A percentile compares a stretch with the other conserved stretches of the same genome.
Conservation (phyloP, 176 grass and related monocot genomes). For the Aegilops bicornis region DNA sequence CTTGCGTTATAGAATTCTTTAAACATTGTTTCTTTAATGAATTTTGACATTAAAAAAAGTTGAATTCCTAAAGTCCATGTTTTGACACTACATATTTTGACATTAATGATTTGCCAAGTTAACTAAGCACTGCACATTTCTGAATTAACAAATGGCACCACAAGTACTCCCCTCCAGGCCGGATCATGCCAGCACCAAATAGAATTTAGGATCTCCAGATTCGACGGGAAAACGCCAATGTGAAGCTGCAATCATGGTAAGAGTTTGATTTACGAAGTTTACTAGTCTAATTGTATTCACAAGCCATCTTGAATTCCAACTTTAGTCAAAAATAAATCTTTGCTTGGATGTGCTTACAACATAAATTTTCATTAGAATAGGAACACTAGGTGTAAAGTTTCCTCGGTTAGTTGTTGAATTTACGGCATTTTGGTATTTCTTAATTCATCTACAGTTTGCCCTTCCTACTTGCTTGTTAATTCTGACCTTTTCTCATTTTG, state of each 20-base stretch:
- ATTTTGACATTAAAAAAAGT: too few relatives aligned
- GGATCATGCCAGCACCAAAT: conserved; percentile 29
- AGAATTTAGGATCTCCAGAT: conserved; percentile 53
- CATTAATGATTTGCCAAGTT: conserved; percentile 56
- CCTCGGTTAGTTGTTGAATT: too few relatives aligned
- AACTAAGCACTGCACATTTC: conserved; percentile 48
- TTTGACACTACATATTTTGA: too few relatives aligned
- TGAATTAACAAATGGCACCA: conserved; percentile 69
- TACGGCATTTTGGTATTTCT: not conserved
- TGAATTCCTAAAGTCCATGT: too few relatives aligned
- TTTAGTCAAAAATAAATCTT: not conserved
- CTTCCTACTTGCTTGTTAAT: not conserved
- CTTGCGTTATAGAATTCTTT: too few relatives aligned
- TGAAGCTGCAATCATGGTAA: conserved; percentile 96
- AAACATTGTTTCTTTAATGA: too few relatives aligned
- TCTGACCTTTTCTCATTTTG: not conserved
- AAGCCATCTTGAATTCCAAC: not conserved
- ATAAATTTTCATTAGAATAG: too few relatives aligned
- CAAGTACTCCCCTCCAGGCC: conserved; percentile 45
- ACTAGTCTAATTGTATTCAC: not conserved
- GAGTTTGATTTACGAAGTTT: not conserved
- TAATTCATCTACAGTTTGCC: conserved; percentile 3
- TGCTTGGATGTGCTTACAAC: not conserved
- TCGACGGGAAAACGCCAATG: conserved; percentile 58
- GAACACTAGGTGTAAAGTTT: not conserved